Evolutionary conservation across 306 rosid genomes (phyloP), one percentile per base, ranked within the genome.

Genomic region (Pterocarpus santalinus): DNA sequence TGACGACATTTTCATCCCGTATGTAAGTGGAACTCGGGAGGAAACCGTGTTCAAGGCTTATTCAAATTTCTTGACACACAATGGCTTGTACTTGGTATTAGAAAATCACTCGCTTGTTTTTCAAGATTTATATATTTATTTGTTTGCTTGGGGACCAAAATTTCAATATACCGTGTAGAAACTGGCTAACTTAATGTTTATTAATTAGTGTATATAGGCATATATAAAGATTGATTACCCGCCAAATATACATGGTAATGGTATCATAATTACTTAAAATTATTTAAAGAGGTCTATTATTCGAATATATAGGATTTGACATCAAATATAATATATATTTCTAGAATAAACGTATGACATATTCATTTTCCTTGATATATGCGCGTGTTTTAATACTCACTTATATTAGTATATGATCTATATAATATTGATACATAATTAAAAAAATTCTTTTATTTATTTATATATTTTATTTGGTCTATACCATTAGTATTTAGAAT

Each of bases 1-100:
- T 36, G 16, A 17, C 46, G 17, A 16, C 30, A 35, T 38, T 52
- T 35, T 64, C 64, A 64, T 53, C 53, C n/a, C 28, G 12, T 11
- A 46, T 47, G 5, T n/a, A 16, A 55, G 34, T 28, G 13, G 41
- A 66, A 55, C 51, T 35, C 10, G 53, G 52, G 53, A 9, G 33
- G 44, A 78, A 67, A 55, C 5, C 34, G 8, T 51, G 68, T 39
- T 56, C 30, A 32, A 68, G 36, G 76, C 16, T 32, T 15, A n/a
- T 68, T 30, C 61, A 57, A 53, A 53, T 41, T 57, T 78, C 49
- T 76, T 56, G 63, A 36, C 49, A 51, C 49, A 51, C 39, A 38
- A 65, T 16, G 63, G 32, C 1, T n/a, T 62, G 5, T 10, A 34
- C 2, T 63, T 43, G 5, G n/a, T 34, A 52, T 34, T 32, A 71